Conservation (phyloP, 169 alveolate genomes). For the Cryptosporidium viatorum region DNA sequence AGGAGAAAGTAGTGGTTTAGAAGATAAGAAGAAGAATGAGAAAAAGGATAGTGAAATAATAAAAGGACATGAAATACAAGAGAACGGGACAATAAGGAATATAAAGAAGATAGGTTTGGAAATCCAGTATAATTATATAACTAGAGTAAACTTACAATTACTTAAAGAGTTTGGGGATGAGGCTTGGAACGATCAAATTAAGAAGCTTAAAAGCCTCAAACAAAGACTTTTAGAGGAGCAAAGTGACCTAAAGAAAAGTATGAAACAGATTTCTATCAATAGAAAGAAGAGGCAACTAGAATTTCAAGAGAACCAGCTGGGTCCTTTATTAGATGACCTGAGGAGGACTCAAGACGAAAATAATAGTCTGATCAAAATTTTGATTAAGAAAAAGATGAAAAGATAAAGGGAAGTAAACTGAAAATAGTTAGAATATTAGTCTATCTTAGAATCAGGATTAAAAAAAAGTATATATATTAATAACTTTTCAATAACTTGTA, state of each 20-base stretch:
- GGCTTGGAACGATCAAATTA: slow-evolving; percentile 19
- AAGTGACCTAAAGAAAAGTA: not conserved
- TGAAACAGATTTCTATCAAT: slow-evolving; percentile 11
- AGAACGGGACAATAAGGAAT: not conserved
- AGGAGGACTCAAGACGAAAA: not conserved
- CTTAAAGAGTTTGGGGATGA: slow-evolving; percentile 45
- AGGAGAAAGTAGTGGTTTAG: not conserved
- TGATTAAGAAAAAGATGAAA: not conserved
- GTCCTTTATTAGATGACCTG: slow-evolving; percentile 26
- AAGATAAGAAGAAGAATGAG: not conserved
- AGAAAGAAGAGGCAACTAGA: slow-evolving; percentile 42
- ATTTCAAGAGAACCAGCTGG: not conserved
- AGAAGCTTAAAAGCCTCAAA: not conserved
- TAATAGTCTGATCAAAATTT: not conserved
- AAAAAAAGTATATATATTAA: slow-evolving; percentile 31
- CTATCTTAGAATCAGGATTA: slow-evolving; percentile 36
- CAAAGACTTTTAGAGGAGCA: not conserved
- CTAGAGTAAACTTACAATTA: slow-evolving; percentile 15
- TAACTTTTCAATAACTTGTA: slow-evolving; percentile 2
- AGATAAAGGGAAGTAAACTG: not conserved
- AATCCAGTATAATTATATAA: slow-evolving; percentile 13
- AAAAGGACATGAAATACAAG: not conserved
- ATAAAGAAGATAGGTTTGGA: slow-evolving; percentile 7
- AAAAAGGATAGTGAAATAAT: not conserved
- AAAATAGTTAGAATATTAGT: slow-evolving; percentile 33